Percentiles rank a stretch among this genome's conserved stretches.
These are phyloP conservation scores for Biancaea sappan DNA, from an alignment of 306 rosid species.

Conservation along the genomic window DNA sequence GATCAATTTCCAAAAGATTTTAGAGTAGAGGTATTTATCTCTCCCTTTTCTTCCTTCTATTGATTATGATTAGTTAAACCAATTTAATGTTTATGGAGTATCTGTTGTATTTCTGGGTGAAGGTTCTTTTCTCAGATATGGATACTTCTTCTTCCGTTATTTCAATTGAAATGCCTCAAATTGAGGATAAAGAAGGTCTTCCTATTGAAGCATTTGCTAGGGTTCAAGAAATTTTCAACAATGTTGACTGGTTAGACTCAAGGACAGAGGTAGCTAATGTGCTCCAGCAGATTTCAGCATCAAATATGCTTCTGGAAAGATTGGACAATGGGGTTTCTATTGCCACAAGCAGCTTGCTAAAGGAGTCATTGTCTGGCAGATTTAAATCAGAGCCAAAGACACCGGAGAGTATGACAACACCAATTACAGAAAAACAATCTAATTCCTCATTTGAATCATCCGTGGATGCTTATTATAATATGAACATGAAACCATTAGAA, in stretches of 20 bases:
- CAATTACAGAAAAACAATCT: slow-evolving; percentile 19
- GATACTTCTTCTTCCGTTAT: slow-evolving; percentile 67
- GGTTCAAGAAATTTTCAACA: slow-evolving; percentile 89
- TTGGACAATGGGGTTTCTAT: slow-evolving; percentile 46
- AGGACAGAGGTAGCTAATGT: slow-evolving; percentile 63
- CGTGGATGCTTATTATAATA: slow-evolving; percentile 8
- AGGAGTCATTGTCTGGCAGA: slow-evolving; percentile 47
- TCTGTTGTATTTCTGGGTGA: slow-evolving; percentile 49
- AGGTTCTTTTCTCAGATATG: slow-evolving; percentile 96
- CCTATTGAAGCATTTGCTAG: slow-evolving; percentile 92
- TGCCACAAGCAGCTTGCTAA: slow-evolving; percentile 41
- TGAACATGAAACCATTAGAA: slow-evolving; percentile 25
- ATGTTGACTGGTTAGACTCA: slow-evolving; percentile 82
- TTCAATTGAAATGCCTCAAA: slow-evolving; percentile 66
- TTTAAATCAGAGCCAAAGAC: slow-evolving; percentile 29
- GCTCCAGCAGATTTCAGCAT: slow-evolving; percentile 64
- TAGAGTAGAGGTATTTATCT: slow-evolving; percentile 87
- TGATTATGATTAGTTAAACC: slow-evolving; percentile 17
- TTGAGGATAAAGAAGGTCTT: slow-evolving; percentile 88
- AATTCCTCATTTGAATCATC: slow-evolving; percentile 25
- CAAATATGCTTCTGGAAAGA: slow-evolving; percentile 57
- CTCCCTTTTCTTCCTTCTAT: slow-evolving; percentile 20
- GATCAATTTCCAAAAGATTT: slow-evolving; percentile 83
- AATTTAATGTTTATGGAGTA: slow-evolving; percentile 36
- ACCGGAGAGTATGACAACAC: slow-evolving; percentile 6